Base-by-base conservation (phyloP, 805 yeast genomes). In the Lachancea nothofagi region DNA sequence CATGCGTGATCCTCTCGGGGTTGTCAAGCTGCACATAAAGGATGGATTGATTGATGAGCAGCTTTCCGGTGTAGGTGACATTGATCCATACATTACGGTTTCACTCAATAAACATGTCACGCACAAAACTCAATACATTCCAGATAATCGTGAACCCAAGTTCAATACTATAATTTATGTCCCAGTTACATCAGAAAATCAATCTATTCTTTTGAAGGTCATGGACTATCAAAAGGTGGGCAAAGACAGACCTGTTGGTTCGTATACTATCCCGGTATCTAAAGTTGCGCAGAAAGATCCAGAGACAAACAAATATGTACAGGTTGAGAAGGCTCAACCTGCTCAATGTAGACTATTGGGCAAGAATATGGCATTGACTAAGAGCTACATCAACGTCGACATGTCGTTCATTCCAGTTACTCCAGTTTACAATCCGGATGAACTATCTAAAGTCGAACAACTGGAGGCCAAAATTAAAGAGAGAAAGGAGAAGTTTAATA, bases 21-120 rank as follows among this genome's bases (percentile, higher is more conserved):
- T 77, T 29, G 56, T 78, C 20, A 74, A 80, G 64, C 52, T 84
- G 27, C 78, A 76, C 51, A 50, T 84, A 35, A 70, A 78, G 43
- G 62, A 67, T 24, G 82, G 80, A 13, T 56, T 56, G 8, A 73
- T 75, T 29, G 61, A 79, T 49, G 65, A 71, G 49, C 58, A 78
- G 49, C 62, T 82, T 49, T 83, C 81, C 49, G 71, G 78, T 12
- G 72, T 82, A 36, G 90, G 93, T 41, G 75, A 72, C 41, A 78
- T 83, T 51, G 89, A 84, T 60, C 93, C 94, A 4, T 83, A 82
- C 51, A 77, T 80, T 28, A 70, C 74, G 43, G 69, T 83, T 7
- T 52, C 74, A 26, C 59, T 76, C 42, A 77, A 79, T 51, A 83
- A 82, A 48, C 74, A 74, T 54, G 53, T 74, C 28, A 70, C 69